Evolutionary conservation across 345 rosid species (phyloP).

Genomic region (Euclidium syriacum): DNA sequence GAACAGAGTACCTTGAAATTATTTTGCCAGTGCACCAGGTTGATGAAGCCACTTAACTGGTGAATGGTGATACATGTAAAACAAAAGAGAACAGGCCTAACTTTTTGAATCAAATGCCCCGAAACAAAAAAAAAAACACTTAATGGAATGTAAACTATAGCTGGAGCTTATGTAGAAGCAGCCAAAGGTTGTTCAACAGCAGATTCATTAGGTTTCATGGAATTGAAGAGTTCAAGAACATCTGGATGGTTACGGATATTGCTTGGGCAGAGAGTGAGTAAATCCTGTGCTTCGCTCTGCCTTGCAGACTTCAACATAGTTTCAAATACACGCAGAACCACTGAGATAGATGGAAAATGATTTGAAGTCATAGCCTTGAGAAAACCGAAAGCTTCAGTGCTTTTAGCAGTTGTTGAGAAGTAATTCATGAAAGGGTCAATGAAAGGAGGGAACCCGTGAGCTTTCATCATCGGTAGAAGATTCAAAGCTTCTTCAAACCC

Average conservation of each 20-base stretch:
- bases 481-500: slow-evolving; percentile 67
- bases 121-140: background rate
- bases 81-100: slow-evolving; percentile 9
- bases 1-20: slow-evolving; percentile 17
- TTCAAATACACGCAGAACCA: slow-evolving; percentile 58
- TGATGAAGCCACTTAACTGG: slow-evolving; percentile 22
- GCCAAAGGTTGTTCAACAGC: slow-evolving; percentile 20
- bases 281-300: slow-evolving; percentile 65
- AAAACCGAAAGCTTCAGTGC: slow-evolving; percentile 56
- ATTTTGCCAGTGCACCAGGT: slow-evolving; percentile 25
- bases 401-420: slow-evolving; percentile 62
- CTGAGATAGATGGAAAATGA: slow-evolving; percentile 61
- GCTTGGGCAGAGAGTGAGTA: slow-evolving; percentile 60
- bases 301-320: slow-evolving; percentile 60
- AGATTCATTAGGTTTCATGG: slow-evolving; percentile 37
- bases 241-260: slow-evolving; percentile 69
- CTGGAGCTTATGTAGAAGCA: slow-evolving; percentile 24
- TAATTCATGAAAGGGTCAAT: slow-evolving; percentile 60
- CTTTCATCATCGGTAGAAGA: slow-evolving; percentile 63
- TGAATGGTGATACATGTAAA: slow-evolving; percentile 20
- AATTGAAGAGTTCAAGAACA: slow-evolving; percentile 68
- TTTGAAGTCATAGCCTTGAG: slow-evolving; percentile 62
- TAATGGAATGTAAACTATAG: slow-evolving; percentile 11
- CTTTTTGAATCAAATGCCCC: background rate
- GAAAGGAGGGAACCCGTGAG: slow-evolving; percentile 70